Base-by-base conservation (phyloP, 495 filamentous ascomycete genomes). In the Clohesyomyces aquaticus region DNA sequence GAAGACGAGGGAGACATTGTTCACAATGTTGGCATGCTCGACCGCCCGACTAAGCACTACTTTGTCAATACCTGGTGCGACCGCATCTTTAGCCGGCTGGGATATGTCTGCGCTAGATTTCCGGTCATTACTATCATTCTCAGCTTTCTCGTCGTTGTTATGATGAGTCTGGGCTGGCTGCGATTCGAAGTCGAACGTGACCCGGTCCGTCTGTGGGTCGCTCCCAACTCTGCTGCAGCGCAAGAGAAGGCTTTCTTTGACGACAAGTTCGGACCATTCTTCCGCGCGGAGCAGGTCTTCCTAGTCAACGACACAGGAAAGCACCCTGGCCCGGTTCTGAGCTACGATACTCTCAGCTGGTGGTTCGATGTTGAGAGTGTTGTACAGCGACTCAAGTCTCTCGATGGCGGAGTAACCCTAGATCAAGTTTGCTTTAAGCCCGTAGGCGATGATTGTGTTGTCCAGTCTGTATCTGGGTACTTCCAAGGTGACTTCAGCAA, bases 201-300 rank as follows among this genome's bases (percentile, higher is more conserved):
- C 60, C 94, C 94, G 0, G 95, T 94, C 11, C 85, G 90, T 28
- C 75, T 98, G 46, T 98, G 94, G 94, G 95, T 98, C 14, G 93
- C 91, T 68, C 95, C 94, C 11, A 88, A 89, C 12, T 97, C 93
- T 1, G 85, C 85, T 43, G 93, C 95, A 16, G 93, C 94, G 0
- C 81, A 91, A 74, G 95, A 98, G 74, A 98, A 98, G 77, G 80
- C 81, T 14, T 98, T 94, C 73, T 98, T 97, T 69, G 94, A 98
- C 74, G 76, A 84, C n/a, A 91, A 90, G 59, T 98, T 98, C 72
- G 95, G 93, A 0, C 91, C 95, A 1, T 98, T 98, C 73, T 98
- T 90, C 73, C 91, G 94, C 16, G 88, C 93, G 2, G 89, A 98
- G 73, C 93, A 98, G 75, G 86, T 87, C 1, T 98, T 98, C 73